Evolutionary conservation across 768 basidiomycete genomes (phyloP), one percentile per base, ranked within the genome.

Genomic region (Kwoniella sp.): DNA sequence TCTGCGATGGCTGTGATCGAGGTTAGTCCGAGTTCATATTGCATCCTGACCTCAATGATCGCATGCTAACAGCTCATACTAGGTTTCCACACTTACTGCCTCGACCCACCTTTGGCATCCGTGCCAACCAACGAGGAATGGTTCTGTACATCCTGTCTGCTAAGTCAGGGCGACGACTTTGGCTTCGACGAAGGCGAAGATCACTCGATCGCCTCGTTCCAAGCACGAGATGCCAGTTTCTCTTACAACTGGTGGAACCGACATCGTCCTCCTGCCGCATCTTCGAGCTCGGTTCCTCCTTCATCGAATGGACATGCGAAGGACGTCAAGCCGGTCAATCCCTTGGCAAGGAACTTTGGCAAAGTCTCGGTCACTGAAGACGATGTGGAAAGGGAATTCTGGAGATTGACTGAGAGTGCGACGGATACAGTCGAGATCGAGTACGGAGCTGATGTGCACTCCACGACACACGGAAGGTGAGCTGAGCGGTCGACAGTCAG

Each of bases 151-250:
- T 88, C 88, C 2, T 99, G 96, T 77, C 84, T 99, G 23, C 85
- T 93, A 45, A 89, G 88, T 41, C 94, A 92, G 0, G 94, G 95
- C 12, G 91, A 91, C 57, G 96, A 97, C 81, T 99, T 91, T 73
- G 96, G 96, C 30, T 99, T 98, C 74, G 96, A 97, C 73, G 94
- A 97, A 75, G 96, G 96, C 45, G 90, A 97, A 81, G 95, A 98
- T 71, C 96, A 99, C 80, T 87, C 88, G 66, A 85, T 99, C 41
- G 86, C 90, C 28, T 92, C 88, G 74, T 98, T 98, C 82, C 92
- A 93, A 73, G 90, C 89, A 51, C 87, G 94, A 37, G 96, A 96
- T 75, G 84, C 85, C 25, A 92, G 91, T 72, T 99, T 99, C 82
- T 87, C 92, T 65, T 85, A 87, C 57, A 83, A 88, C 66, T 99